Evolutionary conservation across 129 eudicot species (phyloP), one percentile per base, ranked within the genome.

Genomic region (Helianthus tuberosus): DNA sequence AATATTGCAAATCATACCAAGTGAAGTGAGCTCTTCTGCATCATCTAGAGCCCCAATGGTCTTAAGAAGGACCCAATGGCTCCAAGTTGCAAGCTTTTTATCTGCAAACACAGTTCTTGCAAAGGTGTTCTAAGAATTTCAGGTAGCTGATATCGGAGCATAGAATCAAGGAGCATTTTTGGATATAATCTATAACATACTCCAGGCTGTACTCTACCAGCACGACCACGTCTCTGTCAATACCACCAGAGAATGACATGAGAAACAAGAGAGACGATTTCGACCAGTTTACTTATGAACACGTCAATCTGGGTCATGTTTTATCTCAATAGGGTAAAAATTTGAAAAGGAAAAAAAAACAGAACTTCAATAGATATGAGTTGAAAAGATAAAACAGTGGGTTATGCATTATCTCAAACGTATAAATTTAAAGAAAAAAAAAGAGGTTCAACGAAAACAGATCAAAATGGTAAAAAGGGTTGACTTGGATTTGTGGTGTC

Each of bases 191-290:
- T 86, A 75, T 88, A 94, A 76, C 98, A 94, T 52, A 85, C 84
- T 66, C 97, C 98, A 68, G 98, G 96, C 71, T 85, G 97, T 76
- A 94, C 97, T 67, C 98, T 96, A 48, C 97, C 98, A 16, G 98
- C 98, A 53, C 96, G 97, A 32, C 98, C 98, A 69, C 98, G 96
- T 80, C 98, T 88, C 98, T 94, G 86, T 66, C 49, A 75, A 70
- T 23, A 73, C 72, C 80, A 75, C 41, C 79, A 50, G 6, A 66
- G 62, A 38, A 80, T 39, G 36, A 60, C 27, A 17, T 73, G 50
- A 64, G 70, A 80, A 61, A 38, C 50, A 69, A 32, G 17, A 25
- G 29, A 16, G 46, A 3, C 29, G n/a, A 50, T 12, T 17, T 44
- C 57, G 9, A 51, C 57, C 32, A 15, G 23, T 51, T 14, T n/a